phyloP scores from a whole-genome alignment of 495 filamentous ascomycete species.

The Chaetomidium leptoderma region DNA sequence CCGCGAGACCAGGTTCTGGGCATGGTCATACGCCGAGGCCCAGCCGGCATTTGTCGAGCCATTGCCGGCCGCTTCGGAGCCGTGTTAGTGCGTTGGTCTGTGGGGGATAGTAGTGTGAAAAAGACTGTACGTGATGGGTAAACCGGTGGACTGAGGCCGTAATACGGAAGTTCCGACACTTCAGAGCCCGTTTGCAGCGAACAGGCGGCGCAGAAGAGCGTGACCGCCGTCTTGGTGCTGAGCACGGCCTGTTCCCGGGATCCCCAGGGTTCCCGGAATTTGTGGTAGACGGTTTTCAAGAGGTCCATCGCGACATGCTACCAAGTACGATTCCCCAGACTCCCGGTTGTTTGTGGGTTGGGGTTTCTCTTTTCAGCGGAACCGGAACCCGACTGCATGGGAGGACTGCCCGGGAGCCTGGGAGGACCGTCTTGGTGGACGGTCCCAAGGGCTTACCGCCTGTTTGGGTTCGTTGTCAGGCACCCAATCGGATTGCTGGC shows the following conservation, averaged over 20 bases:
- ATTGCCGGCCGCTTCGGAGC: conserved; percentile 44
- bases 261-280: not conserved
- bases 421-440: too few relatives aligned
- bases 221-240: conserved; percentile 18
- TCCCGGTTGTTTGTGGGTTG: too few relatives aligned
- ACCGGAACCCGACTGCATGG: not conserved
- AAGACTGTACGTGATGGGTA: conserved; percentile 49
- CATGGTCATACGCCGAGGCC: conserved; percentile 32
- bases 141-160: conserved; percentile 42
- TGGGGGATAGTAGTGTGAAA: not conserved
- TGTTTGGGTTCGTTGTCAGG: not conserved
- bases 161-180: conserved; percentile 28
- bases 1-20: conserved; percentile 34
- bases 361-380: not conserved
- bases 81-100: conserved; percentile 13
- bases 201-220: conserved; percentile 20
- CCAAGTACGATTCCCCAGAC: not conserved
- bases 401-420: too few relatives aligned
- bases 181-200: conserved; percentile 1
- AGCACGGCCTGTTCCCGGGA: conserved; percentile 16
- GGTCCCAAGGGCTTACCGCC: not conserved
- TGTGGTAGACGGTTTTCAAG: conserved; percentile 6
- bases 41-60: conserved; percentile 39
- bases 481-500: not conserved
- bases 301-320: conserved; percentile 12